phyloP scores from a whole-genome alignment of 192 early-diverging fungal species.

The Geosiphon pyriformis region DNA sequence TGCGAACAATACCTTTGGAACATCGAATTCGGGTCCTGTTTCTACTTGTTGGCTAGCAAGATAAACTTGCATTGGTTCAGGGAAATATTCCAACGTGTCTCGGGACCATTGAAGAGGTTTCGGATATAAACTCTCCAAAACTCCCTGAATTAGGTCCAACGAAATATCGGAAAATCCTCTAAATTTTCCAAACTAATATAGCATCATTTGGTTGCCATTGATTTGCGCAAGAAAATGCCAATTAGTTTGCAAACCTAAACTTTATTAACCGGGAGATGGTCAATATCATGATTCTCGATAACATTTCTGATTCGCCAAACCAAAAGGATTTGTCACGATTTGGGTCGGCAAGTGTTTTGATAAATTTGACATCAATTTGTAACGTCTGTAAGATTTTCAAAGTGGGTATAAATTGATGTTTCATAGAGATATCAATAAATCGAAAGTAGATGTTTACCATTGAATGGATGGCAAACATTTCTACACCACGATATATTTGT shows the following conservation, averaged over 20 bases:
- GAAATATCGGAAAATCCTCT: slow-evolving; percentile 49
- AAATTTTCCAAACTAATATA: not conserved
- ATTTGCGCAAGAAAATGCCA: not conserved
- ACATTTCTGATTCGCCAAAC: slow-evolving; percentile 59
- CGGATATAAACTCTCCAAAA: slow-evolving; percentile 44
- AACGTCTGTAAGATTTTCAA: slow-evolving; percentile 26
- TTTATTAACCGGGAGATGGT: slow-evolving; percentile 52
- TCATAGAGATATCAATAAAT: not conserved
- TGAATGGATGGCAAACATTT: slow-evolving; percentile 56
- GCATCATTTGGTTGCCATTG: not conserved
- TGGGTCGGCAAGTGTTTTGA: slow-evolving; percentile 47
- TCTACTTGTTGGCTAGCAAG: not conserved
- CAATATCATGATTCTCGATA: slow-evolving; percentile 48
- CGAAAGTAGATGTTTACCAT: slow-evolving; percentile 47
- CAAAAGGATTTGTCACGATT: slow-evolving; percentile 49
- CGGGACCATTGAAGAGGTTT: slow-evolving; percentile 50
- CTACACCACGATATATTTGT: slow-evolving; percentile 61
- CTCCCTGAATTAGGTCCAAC: slow-evolving; percentile 39
- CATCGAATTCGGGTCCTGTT: not conserved
- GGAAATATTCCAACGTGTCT: slow-evolving; percentile 48
- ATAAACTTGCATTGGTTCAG: slow-evolving; percentile 41
- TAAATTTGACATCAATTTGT: slow-evolving; percentile 44
- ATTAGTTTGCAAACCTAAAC: slow-evolving; percentile 30
- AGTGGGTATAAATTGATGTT: not conserved
- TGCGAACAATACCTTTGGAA: not conserved